These are phyloP conservation scores for Podospora bellae-mahoneyi DNA, from an alignment of 495 filamentous ascomycete genomes.

Conservation along the genomic window DNA sequence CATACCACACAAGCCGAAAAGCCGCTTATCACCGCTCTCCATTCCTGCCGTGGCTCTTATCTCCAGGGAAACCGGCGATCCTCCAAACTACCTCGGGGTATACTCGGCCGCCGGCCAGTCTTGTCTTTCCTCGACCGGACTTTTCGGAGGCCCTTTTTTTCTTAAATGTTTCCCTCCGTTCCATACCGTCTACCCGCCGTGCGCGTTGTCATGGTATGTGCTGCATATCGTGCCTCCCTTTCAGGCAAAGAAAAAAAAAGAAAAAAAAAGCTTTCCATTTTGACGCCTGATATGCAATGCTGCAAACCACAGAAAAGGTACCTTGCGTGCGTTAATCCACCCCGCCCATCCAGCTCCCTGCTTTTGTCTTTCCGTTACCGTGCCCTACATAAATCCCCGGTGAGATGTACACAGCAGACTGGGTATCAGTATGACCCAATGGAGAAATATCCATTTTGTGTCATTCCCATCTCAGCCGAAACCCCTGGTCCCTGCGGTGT, in stretches of 20 bases:
- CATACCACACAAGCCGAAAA: not conserved
- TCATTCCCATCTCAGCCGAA: not conserved
- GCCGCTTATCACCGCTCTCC: not conserved
- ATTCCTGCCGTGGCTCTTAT: not conserved
- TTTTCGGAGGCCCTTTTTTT: not conserved
- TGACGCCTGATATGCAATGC: slow-evolving; percentile 26
- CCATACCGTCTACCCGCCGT: not conserved
- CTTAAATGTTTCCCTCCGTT: not conserved
- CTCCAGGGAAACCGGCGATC: not conserved
- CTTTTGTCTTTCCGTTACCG: not conserved
- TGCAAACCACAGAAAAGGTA: slow-evolving; percentile 17
- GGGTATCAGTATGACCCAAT: not conserved
- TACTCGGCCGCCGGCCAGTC: not conserved
- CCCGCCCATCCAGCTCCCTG: not conserved
- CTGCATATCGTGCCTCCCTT: not conserved
- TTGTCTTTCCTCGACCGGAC: not conserved
- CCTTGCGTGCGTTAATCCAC: not conserved
- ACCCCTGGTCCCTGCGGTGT: not conserved
- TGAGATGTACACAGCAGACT: not conserved
- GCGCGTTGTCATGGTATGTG: not conserved
- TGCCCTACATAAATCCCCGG: not conserved
- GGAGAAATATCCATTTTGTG: not conserved
- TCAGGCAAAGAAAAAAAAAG: not conserved
- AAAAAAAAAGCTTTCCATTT: slow-evolving; percentile 6
- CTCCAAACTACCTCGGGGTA: not conserved